phyloP scores from a whole-genome alignment of 164 flowering plant genomes.

The Sextonia rubra region DNA sequence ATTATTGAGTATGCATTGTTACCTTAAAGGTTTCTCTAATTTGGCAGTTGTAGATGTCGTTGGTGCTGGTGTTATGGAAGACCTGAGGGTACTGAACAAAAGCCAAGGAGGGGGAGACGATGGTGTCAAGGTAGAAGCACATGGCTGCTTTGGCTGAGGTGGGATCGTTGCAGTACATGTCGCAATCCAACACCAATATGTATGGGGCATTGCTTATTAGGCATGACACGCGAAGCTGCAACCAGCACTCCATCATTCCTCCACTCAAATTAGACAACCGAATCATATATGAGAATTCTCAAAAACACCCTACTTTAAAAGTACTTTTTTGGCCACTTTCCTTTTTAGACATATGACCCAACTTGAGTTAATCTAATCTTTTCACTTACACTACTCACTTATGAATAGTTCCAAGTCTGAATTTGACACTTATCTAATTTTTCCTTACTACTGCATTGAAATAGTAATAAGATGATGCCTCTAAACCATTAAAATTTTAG shows the following conservation, averaged over 20 bases:
- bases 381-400: too few species aligned
- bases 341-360: too few species aligned
- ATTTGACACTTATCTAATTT: too few species aligned
- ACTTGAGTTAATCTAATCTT: too few species aligned
- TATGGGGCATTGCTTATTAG: slow-evolving; percentile 31
- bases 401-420: too few species aligned
- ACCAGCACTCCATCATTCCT: background rate
- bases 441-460: too few species aligned
- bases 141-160: slow-evolving; percentile 30
- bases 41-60: slow-evolving; percentile 27
- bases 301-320: too few species aligned
- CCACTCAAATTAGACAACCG: background rate
- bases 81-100: slow-evolving; percentile 38
- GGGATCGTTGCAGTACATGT: slow-evolving; percentile 37
- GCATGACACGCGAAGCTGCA: slow-evolving; percentile 29
- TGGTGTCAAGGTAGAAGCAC: slow-evolving; percentile 37
- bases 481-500: too few species aligned
- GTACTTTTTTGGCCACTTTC: too few species aligned
- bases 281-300: too few species aligned
- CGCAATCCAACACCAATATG: slow-evolving; percentile 32
- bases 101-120: slow-evolving; percentile 17
- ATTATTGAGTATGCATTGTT: background rate
- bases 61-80: slow-evolving; percentile 22
- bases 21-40: slow-evolving; percentile 18
- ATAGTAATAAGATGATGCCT: too few species aligned